phyloP scores from a whole-genome alignment of 331 rosid species.

The Phaseolus coccineus region DNA sequence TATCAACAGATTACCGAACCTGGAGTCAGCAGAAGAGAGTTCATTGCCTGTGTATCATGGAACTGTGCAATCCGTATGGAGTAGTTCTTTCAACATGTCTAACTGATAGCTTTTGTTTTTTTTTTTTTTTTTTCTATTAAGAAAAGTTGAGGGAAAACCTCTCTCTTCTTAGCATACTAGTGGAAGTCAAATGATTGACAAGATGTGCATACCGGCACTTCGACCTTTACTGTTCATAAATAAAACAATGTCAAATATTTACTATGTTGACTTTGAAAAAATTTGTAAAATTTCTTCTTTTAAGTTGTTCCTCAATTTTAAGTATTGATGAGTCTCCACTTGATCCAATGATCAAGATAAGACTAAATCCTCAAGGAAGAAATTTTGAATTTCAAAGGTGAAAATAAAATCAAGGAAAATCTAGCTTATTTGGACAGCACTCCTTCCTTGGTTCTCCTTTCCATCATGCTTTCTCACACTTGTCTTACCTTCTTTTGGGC shows the following conservation, averaged over 20 bases:
- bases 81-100: conserved; percentile 48
- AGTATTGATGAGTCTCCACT: no score
- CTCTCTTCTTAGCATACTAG: conserved; percentile 27
- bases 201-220: conserved; percentile 9
- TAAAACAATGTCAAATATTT: conserved; percentile 26
- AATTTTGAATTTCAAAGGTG: no score
- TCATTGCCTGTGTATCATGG: conserved; percentile 50
- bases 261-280: neutral
- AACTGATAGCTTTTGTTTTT: conserved; percentile 29
- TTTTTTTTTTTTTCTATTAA: neutral
- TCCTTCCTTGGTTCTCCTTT: no score
- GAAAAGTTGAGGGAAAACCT: conserved; percentile 17
- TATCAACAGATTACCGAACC: conserved; percentile 47
- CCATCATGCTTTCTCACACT: no score
- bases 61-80: conserved; percentile 52
- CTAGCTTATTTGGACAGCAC: no score
- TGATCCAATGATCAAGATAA: no score
- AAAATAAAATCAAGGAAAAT: no score
- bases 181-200: conserved; percentile 42
- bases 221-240: conserved; percentile 34
- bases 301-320: neutral
- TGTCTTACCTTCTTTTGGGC: no score
- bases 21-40: conserved; percentile 57
- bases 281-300: neutral
- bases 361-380: no score